A percentile compares a stretch with the other conserved stretches of the same genome.
phyloP scores from a whole-genome alignment of 2,329 filamentous ascomycete genomes.

The Thielaviopsis populi region DNA sequence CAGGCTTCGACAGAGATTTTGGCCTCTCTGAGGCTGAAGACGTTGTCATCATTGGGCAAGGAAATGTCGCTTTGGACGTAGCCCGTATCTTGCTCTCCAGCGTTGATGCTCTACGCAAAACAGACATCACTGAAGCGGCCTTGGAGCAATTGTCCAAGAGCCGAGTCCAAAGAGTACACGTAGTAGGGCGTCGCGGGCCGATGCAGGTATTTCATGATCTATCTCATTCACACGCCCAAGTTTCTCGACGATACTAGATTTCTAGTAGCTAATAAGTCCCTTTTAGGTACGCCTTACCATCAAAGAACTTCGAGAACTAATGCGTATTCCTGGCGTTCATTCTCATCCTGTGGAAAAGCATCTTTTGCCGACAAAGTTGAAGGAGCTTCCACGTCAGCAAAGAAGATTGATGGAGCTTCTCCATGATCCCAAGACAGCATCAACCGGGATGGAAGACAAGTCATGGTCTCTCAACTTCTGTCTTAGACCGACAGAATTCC shows the following conservation, averaged over 20 bases:
- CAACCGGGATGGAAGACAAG: slow-evolving; percentile 37
- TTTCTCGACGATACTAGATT: background rate
- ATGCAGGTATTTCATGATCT: slow-evolving; percentile 46
- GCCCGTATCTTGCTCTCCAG: slow-evolving; percentile 72
- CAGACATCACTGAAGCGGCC: slow-evolving; percentile 80
- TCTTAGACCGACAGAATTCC: slow-evolving; percentile 59
- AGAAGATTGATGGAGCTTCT: slow-evolving; percentile 65
- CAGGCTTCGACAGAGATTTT: slow-evolving; percentile 58
- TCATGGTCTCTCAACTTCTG: slow-evolving; percentile 80
- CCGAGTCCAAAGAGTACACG: slow-evolving; percentile 60
- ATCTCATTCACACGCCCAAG: no score
- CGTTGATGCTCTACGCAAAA: slow-evolving; percentile 56
- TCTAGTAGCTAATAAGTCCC: slow-evolving; percentile 13
- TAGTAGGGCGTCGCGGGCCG: slow-evolving; percentile 81
- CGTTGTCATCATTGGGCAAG: slow-evolving; percentile 81
- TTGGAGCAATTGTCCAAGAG: slow-evolving; percentile 58
- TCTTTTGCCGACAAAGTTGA: slow-evolving; percentile 52
- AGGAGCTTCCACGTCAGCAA: slow-evolving; percentile 57
- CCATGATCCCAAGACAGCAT: slow-evolving; percentile 45
- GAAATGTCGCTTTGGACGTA: slow-evolving; percentile 90
- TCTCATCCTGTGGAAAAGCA: slow-evolving; percentile 54
- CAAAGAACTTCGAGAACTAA: slow-evolving; percentile 80
- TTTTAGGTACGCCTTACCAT: slow-evolving; percentile 77
- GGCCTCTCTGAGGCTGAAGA: slow-evolving; percentile 55
- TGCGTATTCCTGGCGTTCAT: slow-evolving; percentile 56